Conservation (phyloP, 352 stramenopile genomes). For the Thraustochytrium striatum region DNA sequence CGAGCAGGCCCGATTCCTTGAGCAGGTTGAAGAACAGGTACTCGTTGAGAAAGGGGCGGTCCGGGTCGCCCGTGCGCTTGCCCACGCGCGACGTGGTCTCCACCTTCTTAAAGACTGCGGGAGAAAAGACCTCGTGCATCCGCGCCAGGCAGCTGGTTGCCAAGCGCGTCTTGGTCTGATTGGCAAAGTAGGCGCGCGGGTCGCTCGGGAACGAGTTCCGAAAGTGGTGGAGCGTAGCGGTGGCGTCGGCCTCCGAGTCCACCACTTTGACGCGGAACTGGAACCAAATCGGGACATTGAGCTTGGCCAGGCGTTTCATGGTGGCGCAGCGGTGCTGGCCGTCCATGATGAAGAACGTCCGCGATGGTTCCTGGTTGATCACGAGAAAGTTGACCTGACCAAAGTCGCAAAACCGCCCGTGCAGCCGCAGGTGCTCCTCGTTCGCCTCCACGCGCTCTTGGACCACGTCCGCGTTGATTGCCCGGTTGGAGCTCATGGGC, state of each 20-base stretch:
- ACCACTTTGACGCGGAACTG: conserved; percentile 16
- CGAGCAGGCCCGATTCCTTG: neutral
- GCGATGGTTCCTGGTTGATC: neutral
- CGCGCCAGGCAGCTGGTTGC: neutral
- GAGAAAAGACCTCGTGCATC: neutral
- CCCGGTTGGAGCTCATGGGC: conserved; percentile 32
- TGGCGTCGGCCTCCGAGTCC: neutral
- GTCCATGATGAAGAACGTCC: conserved; percentile 37
- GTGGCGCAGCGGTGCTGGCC: conserved; percentile 24
- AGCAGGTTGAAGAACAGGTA: conserved; percentile 14
- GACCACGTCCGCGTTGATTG: conserved; percentile 6
- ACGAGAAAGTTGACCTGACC: conserved; percentile 27
- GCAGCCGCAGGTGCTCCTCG: neutral
- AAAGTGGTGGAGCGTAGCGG: neutral
- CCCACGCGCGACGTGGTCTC: neutral
- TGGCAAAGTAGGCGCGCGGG: conserved; percentile 3
- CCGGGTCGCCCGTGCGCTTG: conserved; percentile 5
- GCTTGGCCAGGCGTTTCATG: neutral
- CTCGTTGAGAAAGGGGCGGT: neutral
- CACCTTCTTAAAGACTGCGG: neutral
- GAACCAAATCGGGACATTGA: neutral
- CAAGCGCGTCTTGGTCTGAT: neutral
- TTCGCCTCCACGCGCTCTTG: neutral
- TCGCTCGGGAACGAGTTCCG: conserved; percentile 25
- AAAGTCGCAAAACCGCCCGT: conserved; percentile 9